phyloP scores from a whole-genome alignment of 2,329 filamentous ascomycete species.

The Fusarium nematophilum region DNA sequence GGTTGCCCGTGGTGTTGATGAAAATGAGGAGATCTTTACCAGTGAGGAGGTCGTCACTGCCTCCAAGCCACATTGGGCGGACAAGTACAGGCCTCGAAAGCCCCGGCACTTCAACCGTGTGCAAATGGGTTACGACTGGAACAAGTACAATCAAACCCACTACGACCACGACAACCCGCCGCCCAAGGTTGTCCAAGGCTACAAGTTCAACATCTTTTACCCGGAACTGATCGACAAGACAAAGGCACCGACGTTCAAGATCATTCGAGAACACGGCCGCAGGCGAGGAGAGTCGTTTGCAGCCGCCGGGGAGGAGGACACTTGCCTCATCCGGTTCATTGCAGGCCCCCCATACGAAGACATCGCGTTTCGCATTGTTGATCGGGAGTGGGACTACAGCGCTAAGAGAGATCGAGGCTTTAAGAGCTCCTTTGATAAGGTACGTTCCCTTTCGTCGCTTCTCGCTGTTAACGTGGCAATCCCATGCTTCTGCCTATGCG shows the following conservation, averaged over 20 bases:
- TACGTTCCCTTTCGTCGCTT: conserved; percentile 57
- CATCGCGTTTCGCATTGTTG: conserved; percentile 95
- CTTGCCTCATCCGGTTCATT: conserved; percentile 94
- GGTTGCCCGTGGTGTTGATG: conserved; percentile 87
- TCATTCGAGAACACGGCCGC: conserved; percentile 91
- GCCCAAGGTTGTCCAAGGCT: conserved; percentile 97
- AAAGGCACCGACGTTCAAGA: conserved; percentile 94
- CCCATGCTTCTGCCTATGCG: conserved; percentile 18
- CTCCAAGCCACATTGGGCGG: conserved; percentile 81
- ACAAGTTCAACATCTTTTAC: conserved; percentile 99
- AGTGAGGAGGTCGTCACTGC: conserved; percentile 78
- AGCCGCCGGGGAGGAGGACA: conserved; percentile 94
- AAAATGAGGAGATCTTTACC: conserved; percentile 96
- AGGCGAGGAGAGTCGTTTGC: conserved; percentile 92
- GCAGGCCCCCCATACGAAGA: conserved; percentile 97
- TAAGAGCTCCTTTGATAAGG: conserved; percentile 97
- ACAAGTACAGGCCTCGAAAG: conserved; percentile 89
- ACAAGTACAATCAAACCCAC: conserved; percentile 99
- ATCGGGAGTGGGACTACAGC: conserved; percentile 99
- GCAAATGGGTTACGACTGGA: conserved; percentile 99
- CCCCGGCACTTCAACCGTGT: conserved; percentile 98
- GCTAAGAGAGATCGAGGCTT: conserved; percentile 95
- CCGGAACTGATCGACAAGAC: conserved; percentile 95
- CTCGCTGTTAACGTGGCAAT: conserved; percentile 29
- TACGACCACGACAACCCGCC: conserved; percentile 99